Percentiles rank a stretch among this genome's conserved stretches.
These are phyloP conservation scores for Coemansia sp. DNA, from an alignment of 192 early-diverging fungal species.

Conservation along the genomic window DNA sequence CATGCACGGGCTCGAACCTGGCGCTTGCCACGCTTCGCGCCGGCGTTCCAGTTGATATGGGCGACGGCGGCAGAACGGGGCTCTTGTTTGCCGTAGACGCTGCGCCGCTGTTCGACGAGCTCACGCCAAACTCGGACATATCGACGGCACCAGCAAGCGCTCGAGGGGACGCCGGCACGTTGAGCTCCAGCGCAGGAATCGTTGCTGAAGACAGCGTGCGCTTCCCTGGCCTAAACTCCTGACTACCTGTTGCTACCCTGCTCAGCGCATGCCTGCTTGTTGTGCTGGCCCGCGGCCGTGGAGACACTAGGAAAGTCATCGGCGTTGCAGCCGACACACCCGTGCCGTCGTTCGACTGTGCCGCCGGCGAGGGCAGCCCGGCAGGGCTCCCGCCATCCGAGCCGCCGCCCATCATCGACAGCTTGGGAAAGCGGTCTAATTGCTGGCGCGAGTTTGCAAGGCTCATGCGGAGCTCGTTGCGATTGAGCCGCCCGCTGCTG, in stretches of 20 bases:
- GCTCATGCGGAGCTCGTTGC: slow-evolving; percentile 17
- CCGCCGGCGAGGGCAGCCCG: slow-evolving; percentile 27
- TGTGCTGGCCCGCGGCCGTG: slow-evolving; percentile 43
- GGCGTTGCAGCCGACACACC: slow-evolving; percentile 16
- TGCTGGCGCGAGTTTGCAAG: slow-evolving; percentile 18
- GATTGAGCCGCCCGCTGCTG: slow-evolving; percentile 18
- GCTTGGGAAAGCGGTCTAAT: slow-evolving; percentile 41
- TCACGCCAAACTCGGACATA: slow-evolving; percentile 52
- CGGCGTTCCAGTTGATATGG: slow-evolving; percentile 33
- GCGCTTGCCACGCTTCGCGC: slow-evolving; percentile 29
- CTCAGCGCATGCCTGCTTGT: slow-evolving; percentile 32
- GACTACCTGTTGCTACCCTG: slow-evolving; percentile 24
- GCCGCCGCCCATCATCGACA: slow-evolving; percentile 21
- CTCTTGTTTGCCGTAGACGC: slow-evolving; percentile 7
- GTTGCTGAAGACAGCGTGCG: slow-evolving; percentile 41
- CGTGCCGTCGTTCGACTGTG: slow-evolving; percentile 20
- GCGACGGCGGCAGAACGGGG: slow-evolving; percentile 26
- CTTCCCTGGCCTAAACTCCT: slow-evolving; percentile 33
- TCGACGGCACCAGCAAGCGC: slow-evolving; percentile 40
- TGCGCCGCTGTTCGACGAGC: slow-evolving; percentile 2
- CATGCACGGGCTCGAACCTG: slow-evolving; percentile 33
- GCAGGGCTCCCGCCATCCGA: slow-evolving; percentile 18
- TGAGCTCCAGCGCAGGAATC: slow-evolving; percentile 34
- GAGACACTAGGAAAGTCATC: slow-evolving; percentile 54
- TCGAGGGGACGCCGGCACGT: slow-evolving; percentile 35